phyloP scores from a whole-genome alignment of 2,329 filamentous ascomycete genomes.

The Talaromyces sp. region DNA sequence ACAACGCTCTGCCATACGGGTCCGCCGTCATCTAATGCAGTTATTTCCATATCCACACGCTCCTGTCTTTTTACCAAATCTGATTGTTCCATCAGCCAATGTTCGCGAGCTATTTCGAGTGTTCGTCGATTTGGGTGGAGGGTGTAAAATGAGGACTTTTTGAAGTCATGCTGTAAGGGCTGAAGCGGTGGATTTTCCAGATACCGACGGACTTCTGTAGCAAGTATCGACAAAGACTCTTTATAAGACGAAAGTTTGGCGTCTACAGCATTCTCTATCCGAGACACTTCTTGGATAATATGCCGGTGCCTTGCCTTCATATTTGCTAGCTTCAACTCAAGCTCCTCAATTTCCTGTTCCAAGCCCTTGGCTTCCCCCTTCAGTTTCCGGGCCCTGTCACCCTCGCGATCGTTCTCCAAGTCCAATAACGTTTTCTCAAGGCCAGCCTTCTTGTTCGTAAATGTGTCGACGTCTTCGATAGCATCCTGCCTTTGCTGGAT shows the following conservation, averaged over 20 bases:
- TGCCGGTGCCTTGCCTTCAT: constrained; percentile 55
- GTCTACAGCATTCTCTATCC: constrained; percentile 56
- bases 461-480: constrained; percentile 50
- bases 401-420: constrained; percentile 48
- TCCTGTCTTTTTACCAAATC: constrained; percentile 44
- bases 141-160: constrained; percentile 45
- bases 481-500: constrained; percentile 45
- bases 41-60: constrained; percentile 51
- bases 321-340: constrained; percentile 55
- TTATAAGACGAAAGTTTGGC: constrained; percentile 59
- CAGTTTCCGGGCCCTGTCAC: constrained; percentile 44
- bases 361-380: constrained; percentile 51
- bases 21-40: constrained; percentile 58
- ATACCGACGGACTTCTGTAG: constrained; percentile 54
- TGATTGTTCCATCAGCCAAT: constrained; percentile 52
- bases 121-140: constrained; percentile 57
- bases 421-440: constrained; percentile 50
- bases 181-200: constrained; percentile 47
- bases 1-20: constrained; percentile 57
- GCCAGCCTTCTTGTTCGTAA: constrained; percentile 49
- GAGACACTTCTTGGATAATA: constrained; percentile 51
- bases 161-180: constrained; percentile 32
- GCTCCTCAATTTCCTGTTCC: constrained; percentile 55
- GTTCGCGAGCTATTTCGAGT: constrained; percentile 57
- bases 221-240: constrained; percentile 53